Base-by-base conservation (phyloP, 495 filamentous ascomycete genomes). In the Sphaerosporella brunnea region DNA sequence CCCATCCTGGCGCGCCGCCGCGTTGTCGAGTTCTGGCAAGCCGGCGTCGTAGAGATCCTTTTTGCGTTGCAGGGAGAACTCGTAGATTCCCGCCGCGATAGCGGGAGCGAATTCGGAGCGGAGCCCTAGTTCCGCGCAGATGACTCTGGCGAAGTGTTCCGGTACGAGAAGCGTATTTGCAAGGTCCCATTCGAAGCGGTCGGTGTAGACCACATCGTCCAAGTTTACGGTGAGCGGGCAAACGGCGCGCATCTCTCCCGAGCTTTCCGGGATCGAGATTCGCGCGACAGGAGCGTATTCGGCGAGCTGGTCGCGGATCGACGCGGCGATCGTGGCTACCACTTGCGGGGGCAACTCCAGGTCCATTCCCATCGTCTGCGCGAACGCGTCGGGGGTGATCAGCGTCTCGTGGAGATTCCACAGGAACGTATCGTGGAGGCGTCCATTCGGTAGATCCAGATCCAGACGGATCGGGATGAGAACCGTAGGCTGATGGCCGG, bases 111-210 rank as follows among this genome's bases (percentile, higher is more conserved):
- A 99, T 68, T 99, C 90, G 46, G 84, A 86, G 34, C 74, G 66
- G 18, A 99, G 70, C 25, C 86, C 86, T 3, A 96, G 64, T 60
- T 99, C 90, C 9, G 86, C 80, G 62, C 87, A 93, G 0, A 90
- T 95, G 47, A 82, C 71, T 55, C 82, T 82, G 37, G 90, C 92
- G 63, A 96, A 96, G 32, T 78, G 73, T 63, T 99, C 90, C 8
- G 90, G 84, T 46, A 90, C 80, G 11, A 92, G 86, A 0, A 82
- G 78, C 2, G 86, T 85, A 59, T 95, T 85, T 7, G 95, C 73
- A 3, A 99, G 69, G 15, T 90, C 95, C 90, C 90, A 99, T 61
- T 99, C 90, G 54, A 99, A 96, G 62, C 83, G 93, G 70, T 99
- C 90, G 3, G 82, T 88, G 64, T 93, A 96, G 15, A 96, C 76